Evolutionary conservation across 169 alveolate species (phyloP).

Genomic region (Plasmodium blacklocki): DNA sequence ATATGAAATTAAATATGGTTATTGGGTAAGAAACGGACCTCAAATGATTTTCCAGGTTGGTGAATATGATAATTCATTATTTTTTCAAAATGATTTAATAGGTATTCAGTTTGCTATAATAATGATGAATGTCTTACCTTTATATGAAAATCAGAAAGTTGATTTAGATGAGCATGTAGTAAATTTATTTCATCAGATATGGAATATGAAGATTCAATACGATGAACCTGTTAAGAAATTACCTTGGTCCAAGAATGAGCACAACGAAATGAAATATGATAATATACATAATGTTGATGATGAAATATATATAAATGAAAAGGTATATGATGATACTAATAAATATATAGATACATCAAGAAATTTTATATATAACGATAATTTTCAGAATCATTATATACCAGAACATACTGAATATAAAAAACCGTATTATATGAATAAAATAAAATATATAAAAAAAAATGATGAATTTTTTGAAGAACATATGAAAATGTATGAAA

Average conservation of each 20-base stretch:
- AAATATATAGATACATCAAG: too few species aligned
- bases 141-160: conserved; percentile 30
- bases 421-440: background rate
- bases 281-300: background rate
- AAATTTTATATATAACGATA: too few species aligned
- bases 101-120: conserved; percentile 58
- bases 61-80: conserved; percentile 33
- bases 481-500: background rate
- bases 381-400: too few species aligned
- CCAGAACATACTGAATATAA: too few species aligned
- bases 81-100: conserved; percentile 61
- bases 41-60: conserved; percentile 42
- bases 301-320: background rate
- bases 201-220: background rate
- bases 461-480: background rate
- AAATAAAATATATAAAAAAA: conserved; percentile 7
- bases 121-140: conserved; percentile 69
- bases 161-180: background rate
- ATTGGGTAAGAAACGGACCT: conserved; percentile 73
- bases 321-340: background rate
- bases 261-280: background rate
- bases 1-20: conserved; percentile 70
- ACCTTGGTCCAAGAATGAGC: background rate
- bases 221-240: background rate
- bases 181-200: background rate